A percentile compares a stretch with the other conserved stretches of the same genome.
These are phyloP conservation scores for Herpotrichia juniperi DNA, from an alignment of 2,329 filamentous ascomycete genomes.

Conservation along the genomic window DNA sequence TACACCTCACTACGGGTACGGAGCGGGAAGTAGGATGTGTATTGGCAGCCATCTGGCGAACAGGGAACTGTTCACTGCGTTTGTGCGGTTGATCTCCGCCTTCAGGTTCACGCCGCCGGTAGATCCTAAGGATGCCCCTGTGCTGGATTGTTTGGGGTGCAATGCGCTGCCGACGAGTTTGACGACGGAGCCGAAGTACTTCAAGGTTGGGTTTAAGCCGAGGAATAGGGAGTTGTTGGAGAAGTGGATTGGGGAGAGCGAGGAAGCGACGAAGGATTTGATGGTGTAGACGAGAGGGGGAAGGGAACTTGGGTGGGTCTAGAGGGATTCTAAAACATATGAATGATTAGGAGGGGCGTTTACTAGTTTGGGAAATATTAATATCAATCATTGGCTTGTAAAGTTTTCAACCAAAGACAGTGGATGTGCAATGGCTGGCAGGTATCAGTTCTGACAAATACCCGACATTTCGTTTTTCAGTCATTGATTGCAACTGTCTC, in stretches of 20 bases:
- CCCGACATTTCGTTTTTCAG: too few species aligned
- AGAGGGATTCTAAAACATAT: too few species aligned
- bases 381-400: too few species aligned
- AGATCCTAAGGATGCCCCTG: constrained; percentile 47
- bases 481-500: too few species aligned
- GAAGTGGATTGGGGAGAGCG: constrained; percentile 55
- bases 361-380: too few species aligned
- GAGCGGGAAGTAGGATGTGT: constrained; percentile 55
- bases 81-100: constrained; percentile 54
- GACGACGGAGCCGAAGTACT: constrained; percentile 58
- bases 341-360: too few species aligned
- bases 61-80: constrained; percentile 52
- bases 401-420: too few species aligned
- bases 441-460: too few species aligned
- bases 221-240: constrained; percentile 50
- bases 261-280: constrained; percentile 52
- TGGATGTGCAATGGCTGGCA: too few species aligned
- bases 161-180: constrained; percentile 55
- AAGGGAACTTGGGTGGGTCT: too few species aligned
- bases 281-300: constrained; percentile 10
- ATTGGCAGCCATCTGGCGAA: constrained; percentile 54
- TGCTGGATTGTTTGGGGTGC: constrained; percentile 53
- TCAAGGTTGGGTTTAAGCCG: constrained; percentile 56
- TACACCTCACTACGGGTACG: constrained; percentile 57
- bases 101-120: constrained; percentile 53